phyloP scores from a whole-genome alignment of 2,329 filamentous ascomycete species.

The Trichoderma koningii region DNA sequence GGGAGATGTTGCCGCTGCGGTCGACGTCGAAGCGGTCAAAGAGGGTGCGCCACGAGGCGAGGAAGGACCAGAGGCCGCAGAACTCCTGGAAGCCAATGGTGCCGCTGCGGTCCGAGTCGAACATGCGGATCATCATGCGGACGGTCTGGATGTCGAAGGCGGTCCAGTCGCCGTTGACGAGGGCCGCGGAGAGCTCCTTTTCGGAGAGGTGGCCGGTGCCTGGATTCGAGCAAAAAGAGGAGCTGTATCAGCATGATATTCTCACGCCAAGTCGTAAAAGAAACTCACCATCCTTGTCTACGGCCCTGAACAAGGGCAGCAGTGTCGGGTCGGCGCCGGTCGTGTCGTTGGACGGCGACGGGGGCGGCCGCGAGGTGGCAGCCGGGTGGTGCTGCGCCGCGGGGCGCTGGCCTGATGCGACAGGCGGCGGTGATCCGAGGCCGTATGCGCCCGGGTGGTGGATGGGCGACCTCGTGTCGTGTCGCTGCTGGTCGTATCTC shows the following conservation, averaged over 20 bases:
- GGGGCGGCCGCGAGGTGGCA: conserved; percentile 63
- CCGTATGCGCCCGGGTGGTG: conserved; percentile 44
- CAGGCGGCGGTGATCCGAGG: conserved; percentile 55
- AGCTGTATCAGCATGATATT: background rate
- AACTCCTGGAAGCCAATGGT: conserved; percentile 96
- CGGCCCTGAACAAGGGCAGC: conserved; percentile 82
- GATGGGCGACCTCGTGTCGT: conserved; percentile 53
- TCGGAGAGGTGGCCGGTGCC: conserved; percentile 82
- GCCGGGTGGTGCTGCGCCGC: conserved; percentile 54
- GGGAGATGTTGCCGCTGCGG: conserved; percentile 80
- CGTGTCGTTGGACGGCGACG: conserved; percentile 59
- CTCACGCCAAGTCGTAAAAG: too few relatives aligned
- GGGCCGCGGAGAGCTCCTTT: conserved; percentile 79
- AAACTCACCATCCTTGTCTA: conserved; percentile 76
- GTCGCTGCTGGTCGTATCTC: conserved; percentile 37
- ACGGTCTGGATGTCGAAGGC: conserved; percentile 93
- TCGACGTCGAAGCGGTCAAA: conserved; percentile 96
- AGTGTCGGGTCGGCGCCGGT: conserved; percentile 68
- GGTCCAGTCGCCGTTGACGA: conserved; percentile 96
- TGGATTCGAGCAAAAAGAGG: conserved; percentile 33
- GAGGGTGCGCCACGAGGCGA: conserved; percentile 88
- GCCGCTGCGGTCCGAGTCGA: conserved; percentile 86
- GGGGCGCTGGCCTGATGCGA: conserved; percentile 45
- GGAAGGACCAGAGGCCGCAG: conserved; percentile 92
- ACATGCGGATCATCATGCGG: conserved; percentile 99